Percentiles rank a stretch among this genome's conserved stretches.
These are phyloP conservation scores for Coemansia sp. DNA, from an alignment of 192 early-diverging fungal genomes.

Conservation along the genomic window DNA sequence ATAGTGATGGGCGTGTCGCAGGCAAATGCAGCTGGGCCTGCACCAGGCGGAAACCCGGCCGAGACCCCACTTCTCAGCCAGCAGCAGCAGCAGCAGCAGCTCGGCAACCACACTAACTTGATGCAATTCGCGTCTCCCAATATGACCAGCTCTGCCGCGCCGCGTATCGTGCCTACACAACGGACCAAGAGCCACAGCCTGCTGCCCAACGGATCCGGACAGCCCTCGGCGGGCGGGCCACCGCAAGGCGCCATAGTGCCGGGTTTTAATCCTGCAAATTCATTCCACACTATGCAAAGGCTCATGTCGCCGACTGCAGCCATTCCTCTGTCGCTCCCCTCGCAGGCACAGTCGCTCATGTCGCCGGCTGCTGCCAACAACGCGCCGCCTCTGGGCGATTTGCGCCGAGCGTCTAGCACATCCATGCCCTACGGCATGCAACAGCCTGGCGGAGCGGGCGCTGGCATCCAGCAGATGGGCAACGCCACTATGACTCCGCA, in stretches of 20 bases:
- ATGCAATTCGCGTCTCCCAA: constrained; percentile 25
- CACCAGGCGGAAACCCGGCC: not conserved
- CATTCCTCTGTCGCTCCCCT: constrained; percentile 1
- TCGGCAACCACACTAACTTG: not conserved
- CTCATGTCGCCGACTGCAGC: constrained; percentile 17
- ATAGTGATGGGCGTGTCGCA: not conserved
- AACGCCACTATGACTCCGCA: constrained; percentile 1
- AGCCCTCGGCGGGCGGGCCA: not conserved
- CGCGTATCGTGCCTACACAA: constrained; percentile 35
- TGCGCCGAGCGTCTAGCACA: not conserved
- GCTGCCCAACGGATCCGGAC: not conserved
- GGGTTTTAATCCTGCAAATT: not conserved
- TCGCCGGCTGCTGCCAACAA: constrained; percentile 28
- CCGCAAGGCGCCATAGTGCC: not conserved
- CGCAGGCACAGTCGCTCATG: constrained; percentile 15
- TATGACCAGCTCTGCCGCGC: constrained; percentile 9
- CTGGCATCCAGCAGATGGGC: not conserved
- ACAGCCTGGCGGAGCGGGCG: not conserved
- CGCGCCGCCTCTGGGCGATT: not conserved
- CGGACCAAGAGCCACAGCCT: constrained; percentile 10
- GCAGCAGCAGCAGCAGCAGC: constrained; percentile 5
- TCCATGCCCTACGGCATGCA: not conserved
- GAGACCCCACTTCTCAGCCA: not conserved
- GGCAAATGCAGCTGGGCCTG: not conserved
- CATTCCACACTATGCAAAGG: constrained; percentile 23